Base-by-base conservation (phyloP, 192 early-diverging fungal genomes). In the Piromyces finnis region DNA sequence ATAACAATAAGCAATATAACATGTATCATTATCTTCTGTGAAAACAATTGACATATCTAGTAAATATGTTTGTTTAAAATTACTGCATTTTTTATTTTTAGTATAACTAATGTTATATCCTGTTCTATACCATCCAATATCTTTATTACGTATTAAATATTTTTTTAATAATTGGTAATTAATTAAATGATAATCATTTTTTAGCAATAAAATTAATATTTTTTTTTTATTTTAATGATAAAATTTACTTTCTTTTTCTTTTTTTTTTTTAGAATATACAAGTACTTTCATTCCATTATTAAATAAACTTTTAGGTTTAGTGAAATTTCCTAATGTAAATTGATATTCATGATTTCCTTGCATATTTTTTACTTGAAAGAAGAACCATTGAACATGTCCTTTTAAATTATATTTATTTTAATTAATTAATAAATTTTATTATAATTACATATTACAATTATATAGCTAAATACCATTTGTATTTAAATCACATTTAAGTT, bases 1-100 rank as follows among this genome's bases (percentile, higher is more conserved):
- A 82, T 81, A 85, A 81, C 85, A 86, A 79, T 87, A 84, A 5
- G 87, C 82, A 41, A 87, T 81, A 79, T 87, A 87, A 30, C 81
- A 77, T 7, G 82, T 84, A 82, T 87, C 87, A 35, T 81, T 22
- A 11, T 29, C n/a, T 32, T 80, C 78, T 51, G 77, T 12, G 22
- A 29, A 80, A 17, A 29, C 14, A 16, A 87, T 9, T 22, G 82
- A 82, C 79, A 87, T 7, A 87, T 81, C 9, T 83, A 85, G 78
- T 84, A 81, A 35, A 78, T 39, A 28, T 78, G 80, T 36, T 32
- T 28, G 28, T 68, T 78, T 29, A 79, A 30, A 15, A 12, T 27
- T 84, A 7, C 0, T 78, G 32, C 85, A 77, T 22, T 51, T 37
- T 13, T 80, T 28, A n/a, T 79, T 85, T 28, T 30, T n/a, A 22